Evolutionary conservation across 2,329 filamentous ascomycete species (phyloP).

Genomic region (Fusarium vanettenii): DNA sequence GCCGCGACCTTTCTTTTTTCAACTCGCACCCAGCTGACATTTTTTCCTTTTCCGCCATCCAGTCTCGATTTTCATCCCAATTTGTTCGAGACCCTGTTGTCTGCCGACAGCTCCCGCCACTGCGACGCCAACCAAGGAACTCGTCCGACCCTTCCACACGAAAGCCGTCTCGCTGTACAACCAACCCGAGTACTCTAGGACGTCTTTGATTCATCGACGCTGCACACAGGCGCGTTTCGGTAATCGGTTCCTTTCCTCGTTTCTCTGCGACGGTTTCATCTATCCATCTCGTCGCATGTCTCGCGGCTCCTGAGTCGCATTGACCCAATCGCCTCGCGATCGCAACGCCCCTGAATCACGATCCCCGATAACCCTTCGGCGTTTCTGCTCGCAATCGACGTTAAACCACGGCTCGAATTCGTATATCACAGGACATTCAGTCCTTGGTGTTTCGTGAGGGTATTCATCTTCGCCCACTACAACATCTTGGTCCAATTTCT

Average conservation of each 20-base stretch:
- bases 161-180: constrained; percentile 30
- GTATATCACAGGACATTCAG: constrained; percentile 3
- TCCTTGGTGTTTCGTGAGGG: constrained; percentile 35
- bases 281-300: constrained; percentile 23
- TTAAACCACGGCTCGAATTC: constrained; percentile 1
- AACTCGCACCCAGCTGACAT: constrained; percentile 22
- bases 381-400: constrained; percentile 1
- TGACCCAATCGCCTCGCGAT: constrained; percentile 19
- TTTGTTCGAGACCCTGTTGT: constrained; percentile 32
- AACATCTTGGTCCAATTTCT: constrained; percentile 36
- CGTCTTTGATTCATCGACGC: constrained; percentile 19
- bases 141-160: constrained; percentile 34
- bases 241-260: not conserved
- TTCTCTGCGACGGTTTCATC: not conserved
- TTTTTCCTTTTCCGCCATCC: constrained; percentile 10
- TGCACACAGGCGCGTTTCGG: constrained; percentile 12
- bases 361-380: not conserved
- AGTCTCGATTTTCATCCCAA: constrained; percentile 37
- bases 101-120: constrained; percentile 31
- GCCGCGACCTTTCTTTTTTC: constrained; percentile 5
- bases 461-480: constrained; percentile 9
- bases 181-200: constrained; percentile 23
- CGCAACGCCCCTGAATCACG: constrained; percentile 16
- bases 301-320: constrained; percentile 29
- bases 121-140: constrained; percentile 33